A percentile compares a stretch with the other conserved stretches of the same genome.
Evolutionary conservation across 805 yeast species (phyloP).

Genomic region (Ogataea ramenticola): DNA sequence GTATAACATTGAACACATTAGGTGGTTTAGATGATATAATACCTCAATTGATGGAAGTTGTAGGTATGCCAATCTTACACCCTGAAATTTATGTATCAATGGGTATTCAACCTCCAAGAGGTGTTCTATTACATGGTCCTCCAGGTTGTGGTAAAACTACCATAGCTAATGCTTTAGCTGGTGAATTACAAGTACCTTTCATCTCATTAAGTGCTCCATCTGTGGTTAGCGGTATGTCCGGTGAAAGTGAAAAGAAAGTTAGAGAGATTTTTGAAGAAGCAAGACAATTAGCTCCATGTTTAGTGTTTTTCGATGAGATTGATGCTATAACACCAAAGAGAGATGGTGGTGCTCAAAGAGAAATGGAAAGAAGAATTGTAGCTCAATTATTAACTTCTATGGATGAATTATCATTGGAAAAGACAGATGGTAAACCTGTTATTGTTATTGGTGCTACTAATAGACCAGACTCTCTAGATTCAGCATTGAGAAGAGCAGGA

Average conservation of each 20-base stretch:
- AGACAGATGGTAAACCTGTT: constrained; percentile 89
- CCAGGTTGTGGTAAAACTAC: constrained; percentile 99
- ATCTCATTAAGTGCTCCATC: constrained; percentile 90
- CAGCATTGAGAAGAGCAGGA: constrained; percentile 94
- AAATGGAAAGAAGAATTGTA: constrained; percentile 95
- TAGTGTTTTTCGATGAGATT: constrained; percentile 91
- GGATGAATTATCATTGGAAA: constrained; percentile 85
- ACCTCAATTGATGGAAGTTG: constrained; percentile 78
- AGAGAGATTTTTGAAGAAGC: constrained; percentile 95
- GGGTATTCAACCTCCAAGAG: constrained; percentile 94
- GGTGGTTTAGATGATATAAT: constrained; percentile 91
- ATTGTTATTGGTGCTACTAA: constrained; percentile 95
- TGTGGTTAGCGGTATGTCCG: constrained; percentile 98
- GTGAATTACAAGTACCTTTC: constrained; percentile 90
- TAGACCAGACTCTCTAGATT: constrained; percentile 90
- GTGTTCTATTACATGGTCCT: constrained; percentile 91
- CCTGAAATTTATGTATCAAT: constrained; percentile 85
- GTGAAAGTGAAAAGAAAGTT: constrained; percentile 91
- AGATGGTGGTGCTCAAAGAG: constrained; percentile 96
- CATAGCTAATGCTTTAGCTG: constrained; percentile 93
- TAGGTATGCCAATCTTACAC: constrained; percentile 87
- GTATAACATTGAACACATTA: constrained; percentile 57
- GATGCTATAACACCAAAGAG: constrained; percentile 98
- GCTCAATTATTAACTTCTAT: constrained; percentile 92
- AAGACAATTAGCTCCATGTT: constrained; percentile 79